phyloP scores from a whole-genome alignment of 306 rosid genomes.

The Herpetospermum pedunculosum region DNA sequence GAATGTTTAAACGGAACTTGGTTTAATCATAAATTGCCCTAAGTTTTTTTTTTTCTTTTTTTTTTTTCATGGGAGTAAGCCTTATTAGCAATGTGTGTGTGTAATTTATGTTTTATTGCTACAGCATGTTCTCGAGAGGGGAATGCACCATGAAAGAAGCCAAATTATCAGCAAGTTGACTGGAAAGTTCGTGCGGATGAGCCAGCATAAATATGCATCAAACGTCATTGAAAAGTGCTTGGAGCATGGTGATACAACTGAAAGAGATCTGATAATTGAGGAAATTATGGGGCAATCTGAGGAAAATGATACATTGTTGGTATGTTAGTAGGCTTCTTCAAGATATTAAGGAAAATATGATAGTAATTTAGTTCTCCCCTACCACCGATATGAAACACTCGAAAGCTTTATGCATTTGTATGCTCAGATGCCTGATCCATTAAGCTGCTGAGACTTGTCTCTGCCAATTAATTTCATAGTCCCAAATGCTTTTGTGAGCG shows the following conservation, averaged over 20 bases:
- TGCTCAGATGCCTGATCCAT: background rate
- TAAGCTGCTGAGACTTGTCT: background rate
- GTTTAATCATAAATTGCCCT: background rate
- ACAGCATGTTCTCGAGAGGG: conserved; percentile 61
- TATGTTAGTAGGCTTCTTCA: conserved; percentile 11
- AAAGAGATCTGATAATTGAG: conserved; percentile 43
- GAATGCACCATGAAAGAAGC: conserved; percentile 45
- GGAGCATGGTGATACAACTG: conserved; percentile 57
- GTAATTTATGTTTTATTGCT: background rate
- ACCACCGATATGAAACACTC: background rate
- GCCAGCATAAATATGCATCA: conserved; percentile 79
- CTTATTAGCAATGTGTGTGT: background rate
- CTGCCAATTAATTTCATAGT: background rate
- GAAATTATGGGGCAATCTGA: conserved; percentile 67
- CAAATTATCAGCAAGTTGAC: conserved; percentile 44
- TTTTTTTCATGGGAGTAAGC: background rate
- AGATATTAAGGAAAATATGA: background rate
- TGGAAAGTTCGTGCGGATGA: conserved; percentile 46
- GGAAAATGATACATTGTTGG: conserved; percentile 62
- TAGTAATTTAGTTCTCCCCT: conserved; percentile 4
- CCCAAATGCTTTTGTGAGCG: background rate
- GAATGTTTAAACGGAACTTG: background rate
- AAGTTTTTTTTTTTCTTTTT: background rate
- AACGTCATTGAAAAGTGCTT: conserved; percentile 89
- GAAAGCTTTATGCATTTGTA: background rate